phyloP scores from a whole-genome alignment of 139 green algal genomes.

The Pseudopediastrum boryanum region DNA sequence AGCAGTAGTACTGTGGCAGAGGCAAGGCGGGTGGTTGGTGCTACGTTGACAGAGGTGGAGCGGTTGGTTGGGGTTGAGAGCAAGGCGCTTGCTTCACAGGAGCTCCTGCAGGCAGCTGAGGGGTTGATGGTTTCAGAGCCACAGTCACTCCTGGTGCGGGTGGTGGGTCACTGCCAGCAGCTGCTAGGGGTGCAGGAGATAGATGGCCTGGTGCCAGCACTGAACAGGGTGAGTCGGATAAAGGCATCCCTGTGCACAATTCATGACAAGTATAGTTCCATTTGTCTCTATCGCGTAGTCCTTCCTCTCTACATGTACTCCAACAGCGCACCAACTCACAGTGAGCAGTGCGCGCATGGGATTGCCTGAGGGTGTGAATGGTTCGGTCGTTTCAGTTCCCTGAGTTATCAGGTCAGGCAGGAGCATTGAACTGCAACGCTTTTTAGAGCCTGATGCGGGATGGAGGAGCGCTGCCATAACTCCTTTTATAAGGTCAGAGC shows the following conservation, averaged over 20 bases:
- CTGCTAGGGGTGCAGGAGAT: constrained; percentile 45
- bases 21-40: not conserved
- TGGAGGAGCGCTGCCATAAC: no score
- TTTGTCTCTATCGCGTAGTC: no score
- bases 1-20: not conserved
- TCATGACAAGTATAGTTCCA: no score
- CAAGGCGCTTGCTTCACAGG: constrained; percentile 17
- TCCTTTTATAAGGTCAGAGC: no score
- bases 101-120: constrained; percentile 45
- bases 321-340: no score
- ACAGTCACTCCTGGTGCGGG: constrained; percentile 47
- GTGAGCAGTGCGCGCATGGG: not conserved
- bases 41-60: not conserved
- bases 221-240: constrained; percentile 50
- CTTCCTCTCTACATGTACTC: no score
- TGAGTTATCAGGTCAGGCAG: not conserved
- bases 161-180: constrained; percentile 51
- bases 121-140: constrained; percentile 39
- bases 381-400: not conserved
- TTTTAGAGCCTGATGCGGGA: no score
- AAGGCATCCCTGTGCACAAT: not conserved
- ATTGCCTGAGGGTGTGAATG: not conserved
- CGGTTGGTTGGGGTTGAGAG: constrained; percentile 24
- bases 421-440: no score
- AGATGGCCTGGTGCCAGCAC: constrained; percentile 43